Evolutionary conservation across 192 early-diverging fungal species (phyloP).

Genomic region (Coemansia umbellata): DNA sequence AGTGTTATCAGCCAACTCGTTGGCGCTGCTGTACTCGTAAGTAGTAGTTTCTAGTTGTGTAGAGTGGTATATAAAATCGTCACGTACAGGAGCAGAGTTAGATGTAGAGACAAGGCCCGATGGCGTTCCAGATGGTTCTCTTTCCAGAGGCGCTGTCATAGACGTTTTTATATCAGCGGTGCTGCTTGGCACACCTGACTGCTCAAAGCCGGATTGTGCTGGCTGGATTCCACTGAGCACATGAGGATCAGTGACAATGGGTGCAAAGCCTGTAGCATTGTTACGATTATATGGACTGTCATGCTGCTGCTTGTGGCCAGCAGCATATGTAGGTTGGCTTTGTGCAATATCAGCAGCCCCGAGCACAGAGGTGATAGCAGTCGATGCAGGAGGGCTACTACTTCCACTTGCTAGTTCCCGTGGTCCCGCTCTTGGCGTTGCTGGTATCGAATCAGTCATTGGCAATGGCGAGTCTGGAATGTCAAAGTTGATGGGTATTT

Average conservation of each 20-base stretch:
- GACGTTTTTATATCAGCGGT: background rate
- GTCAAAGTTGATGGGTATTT: conserved; percentile 42
- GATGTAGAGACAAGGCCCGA: background rate
- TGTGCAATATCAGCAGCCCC: background rate
- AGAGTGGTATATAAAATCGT: conserved; percentile 7
- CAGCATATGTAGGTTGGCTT: background rate
- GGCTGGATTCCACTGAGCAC: background rate
- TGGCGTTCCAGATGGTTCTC: background rate
- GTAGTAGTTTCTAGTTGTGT: background rate
- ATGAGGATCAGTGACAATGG: conserved; percentile 2
- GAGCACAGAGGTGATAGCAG: background rate
- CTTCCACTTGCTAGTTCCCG: background rate
- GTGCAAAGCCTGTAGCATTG: background rate
- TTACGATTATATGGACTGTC: background rate
- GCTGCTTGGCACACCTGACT: conserved; percentile 4
- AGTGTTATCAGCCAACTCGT: background rate
- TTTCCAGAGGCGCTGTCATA: conserved; percentile 8
- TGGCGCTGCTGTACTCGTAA: background rate
- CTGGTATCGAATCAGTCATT: background rate
- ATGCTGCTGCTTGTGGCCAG: background rate
- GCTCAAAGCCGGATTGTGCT: conserved; percentile 4
- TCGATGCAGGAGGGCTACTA: background rate
- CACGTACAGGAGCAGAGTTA: conserved; percentile 2
- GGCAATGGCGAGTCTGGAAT: conserved; percentile 3
- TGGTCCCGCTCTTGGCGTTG: background rate